Base-by-base conservation (phyloP, 1,284 basidiomycete genomes). In the Apiotrichum veenhuisii region DNA sequence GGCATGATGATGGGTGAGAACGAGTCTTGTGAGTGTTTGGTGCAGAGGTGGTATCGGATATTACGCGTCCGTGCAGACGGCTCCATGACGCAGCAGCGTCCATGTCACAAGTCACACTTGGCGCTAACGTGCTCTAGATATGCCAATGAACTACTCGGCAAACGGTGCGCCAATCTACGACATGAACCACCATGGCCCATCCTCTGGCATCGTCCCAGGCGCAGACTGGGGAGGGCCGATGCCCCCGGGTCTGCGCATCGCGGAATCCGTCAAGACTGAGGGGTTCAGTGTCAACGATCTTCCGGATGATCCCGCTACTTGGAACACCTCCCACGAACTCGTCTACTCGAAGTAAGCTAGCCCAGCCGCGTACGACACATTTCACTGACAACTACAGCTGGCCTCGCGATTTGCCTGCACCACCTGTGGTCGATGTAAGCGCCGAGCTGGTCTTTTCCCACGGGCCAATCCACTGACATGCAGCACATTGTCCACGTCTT, bases 381-480 rank as follows among this genome's bases (percentile, higher is more conserved):
- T n/a, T n/a, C n/a, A n/a, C 50, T 59, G 45, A 55, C 50, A 22
- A 34, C 5, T 30, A 12, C 47, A 61, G 59, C 34, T 75, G 73
- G 73, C 68, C 73, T 0, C 44, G 37, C n/a, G 70, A 72, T 43
- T 62, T 75, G 12, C 73, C 73, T 0, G 45, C 63, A 1, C 58
- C 61, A 8, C 61, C 62, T 10, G 62, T 71, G 12, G 67, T 74
- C 4, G 57, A 71, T 64, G 48, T 50, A 18, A 27, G 48, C n/a
- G 3, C 3, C 5, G 5, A 14, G 20, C 20, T 15, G 2, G 8
- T 23, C 33, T 7, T 17, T 37, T 11, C 33, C 17, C 23, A 50
- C 12, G 25, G 20, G 2, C n/a, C n/a, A n/a, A n/a, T n/a, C n/a
- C n/a, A n/a, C n/a, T n/a, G n/a, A 40, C 23, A n/a, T 20, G n/a